Evolutionary conservation across 2,329 filamentous ascomycete species (phyloP).

Genomic region (Fusarium sp.): DNA sequence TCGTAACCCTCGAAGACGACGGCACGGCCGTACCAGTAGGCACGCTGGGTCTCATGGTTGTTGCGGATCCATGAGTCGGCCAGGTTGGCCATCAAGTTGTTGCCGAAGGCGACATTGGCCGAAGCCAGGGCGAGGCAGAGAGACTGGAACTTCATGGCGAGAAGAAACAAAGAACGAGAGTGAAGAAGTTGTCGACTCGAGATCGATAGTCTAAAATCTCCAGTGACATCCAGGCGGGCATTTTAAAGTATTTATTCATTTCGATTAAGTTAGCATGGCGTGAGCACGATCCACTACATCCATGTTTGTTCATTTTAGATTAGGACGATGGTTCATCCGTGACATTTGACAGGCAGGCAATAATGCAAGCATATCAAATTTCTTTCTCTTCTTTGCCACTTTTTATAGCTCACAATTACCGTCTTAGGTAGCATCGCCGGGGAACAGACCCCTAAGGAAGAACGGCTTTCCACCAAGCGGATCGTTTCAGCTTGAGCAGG

Average conservation of each 20-base stretch:
- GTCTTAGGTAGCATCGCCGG: slow-evolving; percentile 5
- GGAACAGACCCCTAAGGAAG: not conserved
- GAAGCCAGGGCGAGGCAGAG: slow-evolving; percentile 32
- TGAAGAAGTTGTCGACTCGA: slow-evolving; percentile 20
- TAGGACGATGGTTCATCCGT: not conserved
- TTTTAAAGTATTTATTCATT: slow-evolving; percentile 9
- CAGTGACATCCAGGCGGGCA: not conserved
- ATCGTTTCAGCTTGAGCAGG: not conserved
- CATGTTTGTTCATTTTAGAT: slow-evolving; percentile 3
- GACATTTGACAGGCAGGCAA: not conserved
- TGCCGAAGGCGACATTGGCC: slow-evolving; percentile 28
- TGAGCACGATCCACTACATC: slow-evolving; percentile 12
- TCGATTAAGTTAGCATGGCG: not conserved
- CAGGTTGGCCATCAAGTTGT: slow-evolving; percentile 28
- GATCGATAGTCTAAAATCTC: slow-evolving; percentile 1
- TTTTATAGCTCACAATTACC: slow-evolving; percentile 1
- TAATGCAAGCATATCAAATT: not conserved
- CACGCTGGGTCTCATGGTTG: slow-evolving; percentile 35
- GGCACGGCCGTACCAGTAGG: slow-evolving; percentile 40
- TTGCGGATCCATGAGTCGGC: slow-evolving; percentile 42
- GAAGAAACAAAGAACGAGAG: not conserved
- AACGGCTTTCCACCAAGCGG: slow-evolving; percentile 1
- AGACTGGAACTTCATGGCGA: slow-evolving; percentile 39
- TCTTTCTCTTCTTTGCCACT: not conserved
- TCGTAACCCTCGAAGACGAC: slow-evolving; percentile 40